Evolutionary conservation across 306 rosid species (phyloP).

Genomic region (Heteromeles arbutifolia): DNA sequence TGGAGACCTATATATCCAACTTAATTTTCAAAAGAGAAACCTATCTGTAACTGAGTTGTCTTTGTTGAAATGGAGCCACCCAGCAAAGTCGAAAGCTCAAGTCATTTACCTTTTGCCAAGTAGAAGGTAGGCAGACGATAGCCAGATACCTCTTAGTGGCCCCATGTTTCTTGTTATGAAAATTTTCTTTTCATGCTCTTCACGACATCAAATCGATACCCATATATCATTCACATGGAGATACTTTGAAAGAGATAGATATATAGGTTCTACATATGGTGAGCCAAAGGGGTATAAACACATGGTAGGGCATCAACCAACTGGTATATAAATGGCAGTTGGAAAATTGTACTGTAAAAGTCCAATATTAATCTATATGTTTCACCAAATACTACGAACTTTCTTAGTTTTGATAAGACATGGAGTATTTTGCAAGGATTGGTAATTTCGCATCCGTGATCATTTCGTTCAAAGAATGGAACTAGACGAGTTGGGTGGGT

Average conservation of each 20-base stretch:
- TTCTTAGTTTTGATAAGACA: no score
- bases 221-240: background rate
- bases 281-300: background rate
- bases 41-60: background rate
- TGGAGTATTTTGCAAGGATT: no score
- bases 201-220: background rate
- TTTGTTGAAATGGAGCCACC: background rate
- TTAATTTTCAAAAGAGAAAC: background rate
- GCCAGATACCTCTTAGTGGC: background rate
- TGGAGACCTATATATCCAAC: background rate
- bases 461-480: no score
- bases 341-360: no score
- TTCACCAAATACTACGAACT: no score
- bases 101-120: background rate
- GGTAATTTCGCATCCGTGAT: no score
- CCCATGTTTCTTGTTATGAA: background rate
- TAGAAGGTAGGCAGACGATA: background rate
- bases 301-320: conserved; percentile 3
- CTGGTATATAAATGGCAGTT: background rate
- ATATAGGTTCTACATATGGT: background rate
- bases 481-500: no score
- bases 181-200: background rate
- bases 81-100: background rate
- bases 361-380: no score
- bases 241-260: background rate